Conservation (phyloP, 495 filamentous ascomycete genomes). For the Cryomyces minteri region DNA sequence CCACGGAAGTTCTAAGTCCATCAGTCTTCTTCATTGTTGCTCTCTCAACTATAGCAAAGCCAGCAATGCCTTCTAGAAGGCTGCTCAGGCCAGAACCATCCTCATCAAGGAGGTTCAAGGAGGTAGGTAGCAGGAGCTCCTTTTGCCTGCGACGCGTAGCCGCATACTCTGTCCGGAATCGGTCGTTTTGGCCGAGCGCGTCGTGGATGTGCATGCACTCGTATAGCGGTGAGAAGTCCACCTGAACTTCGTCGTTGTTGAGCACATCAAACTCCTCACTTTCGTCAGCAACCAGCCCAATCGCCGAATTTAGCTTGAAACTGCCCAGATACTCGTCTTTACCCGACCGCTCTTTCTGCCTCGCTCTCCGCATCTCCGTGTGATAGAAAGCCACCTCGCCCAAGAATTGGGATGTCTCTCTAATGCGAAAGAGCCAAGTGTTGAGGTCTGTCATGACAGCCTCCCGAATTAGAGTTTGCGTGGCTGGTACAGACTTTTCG, state of each 20-base stretch:
- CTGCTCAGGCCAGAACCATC: slow-evolving; percentile 64
- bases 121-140: slow-evolving; percentile 62
- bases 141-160: slow-evolving; percentile 79
- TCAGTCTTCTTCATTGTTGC: slow-evolving; percentile 77
- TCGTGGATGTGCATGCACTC: slow-evolving; percentile 96
- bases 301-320: slow-evolving; percentile 89
- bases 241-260: slow-evolving; percentile 81
- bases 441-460: slow-evolving; percentile 95
- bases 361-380: slow-evolving; percentile 66
- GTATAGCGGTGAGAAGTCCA: slow-evolving; percentile 87
- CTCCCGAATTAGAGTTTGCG: slow-evolving; percentile 82
- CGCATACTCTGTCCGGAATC: slow-evolving; percentile 78
- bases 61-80: slow-evolving; percentile 79
- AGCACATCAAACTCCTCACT: slow-evolving; percentile 87
- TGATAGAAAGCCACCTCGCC: slow-evolving; percentile 96
- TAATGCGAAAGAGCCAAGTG: slow-evolving; percentile 91
- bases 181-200: slow-evolving; percentile 79
- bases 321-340: slow-evolving; percentile 48
- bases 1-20: slow-evolving; percentile 60
- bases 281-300: slow-evolving; percentile 89
- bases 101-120: slow-evolving; percentile 49
- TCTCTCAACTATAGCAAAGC: slow-evolving; percentile 92
- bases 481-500: slow-evolving; percentile 81
- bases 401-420: slow-evolving; percentile 86
- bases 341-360: slow-evolving; percentile 66